Percentiles rank a stretch among this genome's conserved stretches.
phyloP scores from a whole-genome alignment of 257 asterid genomes.

The Solanum ossicruentum region DNA sequence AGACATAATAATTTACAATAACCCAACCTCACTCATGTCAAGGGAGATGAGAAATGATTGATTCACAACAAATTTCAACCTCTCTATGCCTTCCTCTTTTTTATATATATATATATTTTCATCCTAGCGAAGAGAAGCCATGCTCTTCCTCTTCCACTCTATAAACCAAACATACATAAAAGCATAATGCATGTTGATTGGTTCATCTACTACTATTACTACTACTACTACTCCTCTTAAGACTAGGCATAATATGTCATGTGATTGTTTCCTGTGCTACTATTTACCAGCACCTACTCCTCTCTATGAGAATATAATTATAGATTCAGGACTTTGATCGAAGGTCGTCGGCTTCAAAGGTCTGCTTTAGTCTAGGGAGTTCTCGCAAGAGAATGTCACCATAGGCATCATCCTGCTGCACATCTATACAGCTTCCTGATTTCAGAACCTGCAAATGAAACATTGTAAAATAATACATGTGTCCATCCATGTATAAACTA shows the following conservation, averaged over 20 bases:
- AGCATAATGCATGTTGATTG: not conserved
- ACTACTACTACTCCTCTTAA: too few relatives aligned
- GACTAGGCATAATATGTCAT: not conserved
- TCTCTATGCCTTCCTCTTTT: not conserved
- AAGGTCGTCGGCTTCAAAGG: not conserved
- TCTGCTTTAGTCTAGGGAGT: constrained; percentile 27
- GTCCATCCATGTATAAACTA: not conserved
- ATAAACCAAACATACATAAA: not conserved
- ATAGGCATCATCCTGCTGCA: constrained; percentile 48
- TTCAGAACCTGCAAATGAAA: constrained; percentile 46
- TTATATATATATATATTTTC: not conserved
- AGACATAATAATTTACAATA: not conserved
- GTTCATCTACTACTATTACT: not conserved
- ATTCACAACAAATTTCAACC: not conserved
- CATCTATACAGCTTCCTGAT: constrained; percentile 40
- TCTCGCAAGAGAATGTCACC: constrained; percentile 34
- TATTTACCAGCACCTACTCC: not conserved
- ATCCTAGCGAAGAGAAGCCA: not conserved
- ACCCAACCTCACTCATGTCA: not conserved
- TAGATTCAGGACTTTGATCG: not conserved
- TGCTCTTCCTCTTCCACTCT: not conserved
- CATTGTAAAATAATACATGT: not conserved
- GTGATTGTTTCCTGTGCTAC: not conserved
- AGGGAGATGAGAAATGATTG: not conserved
- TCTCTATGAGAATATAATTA: not conserved